A percentile compares a stretch with the other conserved stretches of the same genome.
phyloP scores from a whole-genome alignment of 1,284 basidiomycete species.

The Malassezia slooffiae region DNA sequence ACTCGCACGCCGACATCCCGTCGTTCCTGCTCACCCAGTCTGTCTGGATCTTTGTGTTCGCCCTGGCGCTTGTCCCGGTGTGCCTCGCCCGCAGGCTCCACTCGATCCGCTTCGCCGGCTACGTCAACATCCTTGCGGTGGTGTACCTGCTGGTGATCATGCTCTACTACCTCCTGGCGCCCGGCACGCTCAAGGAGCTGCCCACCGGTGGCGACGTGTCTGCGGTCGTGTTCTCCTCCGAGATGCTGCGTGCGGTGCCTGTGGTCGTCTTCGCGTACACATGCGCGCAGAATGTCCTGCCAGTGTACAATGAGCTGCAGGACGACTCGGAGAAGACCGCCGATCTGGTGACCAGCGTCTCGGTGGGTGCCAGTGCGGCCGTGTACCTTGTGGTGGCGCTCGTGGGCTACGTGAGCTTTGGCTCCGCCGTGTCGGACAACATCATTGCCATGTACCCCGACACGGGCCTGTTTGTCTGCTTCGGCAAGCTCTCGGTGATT shows the following conservation, averaged over 20 bases:
- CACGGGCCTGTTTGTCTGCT: constrained; percentile 79
- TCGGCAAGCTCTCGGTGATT: constrained; percentile 86
- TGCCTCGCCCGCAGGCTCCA: constrained; percentile 71
- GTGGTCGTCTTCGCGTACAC: constrained; percentile 77
- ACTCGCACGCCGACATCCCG: constrained; percentile 25
- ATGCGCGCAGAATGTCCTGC: constrained; percentile 47
- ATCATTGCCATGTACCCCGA: constrained; percentile 59
- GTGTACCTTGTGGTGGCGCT: constrained; percentile 42
- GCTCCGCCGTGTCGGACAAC: constrained; percentile 54
- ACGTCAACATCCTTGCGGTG: constrained; percentile 73
- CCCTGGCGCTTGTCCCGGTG: constrained; percentile 68
- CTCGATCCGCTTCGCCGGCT: constrained; percentile 61
- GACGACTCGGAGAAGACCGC: constrained; percentile 69
- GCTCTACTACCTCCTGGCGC: constrained; percentile 29
- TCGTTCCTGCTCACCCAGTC: constrained; percentile 45
- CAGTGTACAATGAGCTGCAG: constrained; percentile 83
- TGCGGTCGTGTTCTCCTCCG: constrained; percentile 50
- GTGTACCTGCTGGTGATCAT: constrained; percentile 47
- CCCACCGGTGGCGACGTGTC: constrained; percentile 29
- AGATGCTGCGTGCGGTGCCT: constrained; percentile 66
- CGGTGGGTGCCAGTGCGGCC: constrained; percentile 57
- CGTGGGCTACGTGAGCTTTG: constrained; percentile 91
- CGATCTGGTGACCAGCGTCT: constrained; percentile 73
- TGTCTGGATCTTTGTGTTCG: constrained; percentile 63
- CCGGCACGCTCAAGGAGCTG: constrained; percentile 19